phyloP scores from a whole-genome alignment of 176 grass and related monocot genomes.

The Lolium perenne region DNA sequence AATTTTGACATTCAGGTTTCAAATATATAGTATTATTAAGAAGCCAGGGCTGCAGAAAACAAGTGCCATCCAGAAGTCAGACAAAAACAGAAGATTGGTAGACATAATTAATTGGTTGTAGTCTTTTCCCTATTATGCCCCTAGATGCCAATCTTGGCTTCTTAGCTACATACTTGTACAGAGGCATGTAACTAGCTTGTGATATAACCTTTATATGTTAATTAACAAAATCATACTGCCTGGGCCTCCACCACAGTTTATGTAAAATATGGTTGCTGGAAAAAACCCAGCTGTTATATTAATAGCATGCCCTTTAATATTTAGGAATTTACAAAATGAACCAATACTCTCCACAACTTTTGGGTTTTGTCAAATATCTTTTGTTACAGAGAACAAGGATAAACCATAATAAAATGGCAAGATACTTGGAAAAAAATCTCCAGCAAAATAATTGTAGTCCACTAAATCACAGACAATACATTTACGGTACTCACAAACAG shows the following conservation, averaged over 20 bases:
- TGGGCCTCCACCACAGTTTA: neutral
- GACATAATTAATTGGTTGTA: conserved; percentile 5
- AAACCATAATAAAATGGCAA: neutral
- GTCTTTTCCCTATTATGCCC: neutral
- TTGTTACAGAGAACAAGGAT: neutral
- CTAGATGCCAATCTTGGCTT: neutral
- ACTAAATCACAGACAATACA: neutral
- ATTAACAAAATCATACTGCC: neutral
- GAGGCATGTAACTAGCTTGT: neutral
- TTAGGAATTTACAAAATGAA: neutral
- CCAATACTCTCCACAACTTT: neutral
- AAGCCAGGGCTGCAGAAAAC: conserved; percentile 37
- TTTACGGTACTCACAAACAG: neutral
- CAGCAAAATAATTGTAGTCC: neutral
- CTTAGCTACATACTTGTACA: neutral
- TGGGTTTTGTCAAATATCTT: neutral
- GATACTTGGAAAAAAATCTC: neutral
- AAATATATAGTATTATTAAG: conserved; percentile 36
- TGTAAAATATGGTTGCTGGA: neutral
- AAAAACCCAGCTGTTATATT: neutral
- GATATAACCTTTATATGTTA: neutral
- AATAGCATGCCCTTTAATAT: conserved; percentile 10
- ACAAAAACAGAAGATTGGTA: conserved; percentile 16
- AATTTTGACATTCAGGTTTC: conserved; percentile 15
- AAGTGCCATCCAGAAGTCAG: conserved; percentile 40